These are phyloP conservation scores for Alternaria incomplexa DNA, from an alignment of 2,329 filamentous ascomycete genomes.

Conservation along the genomic window DNA sequence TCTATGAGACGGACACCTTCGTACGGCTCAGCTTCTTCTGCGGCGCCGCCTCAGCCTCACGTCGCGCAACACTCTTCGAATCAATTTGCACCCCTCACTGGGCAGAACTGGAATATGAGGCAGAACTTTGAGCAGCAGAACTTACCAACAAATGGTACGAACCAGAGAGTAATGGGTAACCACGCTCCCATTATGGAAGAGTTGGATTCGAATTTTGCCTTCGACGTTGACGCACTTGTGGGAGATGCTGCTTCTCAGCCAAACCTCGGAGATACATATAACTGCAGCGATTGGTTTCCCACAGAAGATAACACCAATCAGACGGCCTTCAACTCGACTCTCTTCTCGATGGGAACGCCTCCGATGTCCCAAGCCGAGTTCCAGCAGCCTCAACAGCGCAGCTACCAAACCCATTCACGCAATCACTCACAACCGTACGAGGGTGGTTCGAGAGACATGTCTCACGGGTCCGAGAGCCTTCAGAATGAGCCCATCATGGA, in stretches of 20 bases:
- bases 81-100: not conserved
- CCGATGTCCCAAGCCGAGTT: not conserved
- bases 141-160: not conserved
- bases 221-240: not conserved
- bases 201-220: not conserved
- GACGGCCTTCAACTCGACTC: not conserved
- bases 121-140: not conserved
- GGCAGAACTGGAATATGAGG: not conserved
- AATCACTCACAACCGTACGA: not conserved
- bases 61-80: not conserved
- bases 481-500: not conserved
- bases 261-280: not conserved
- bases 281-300: not conserved
- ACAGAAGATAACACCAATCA: not conserved
- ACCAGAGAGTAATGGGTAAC: not conserved
- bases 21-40: not conserved
- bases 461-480: not conserved
- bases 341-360: not conserved
- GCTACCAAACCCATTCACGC: not conserved
- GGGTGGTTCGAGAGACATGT: not conserved
- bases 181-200: not conserved
- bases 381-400: not conserved
- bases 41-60: not conserved
- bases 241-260: not conserved
- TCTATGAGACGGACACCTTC: not conserved